Evolutionary conservation across 169 alveolate species (phyloP).

Genomic region (Cryptosporidium baileyi): DNA sequence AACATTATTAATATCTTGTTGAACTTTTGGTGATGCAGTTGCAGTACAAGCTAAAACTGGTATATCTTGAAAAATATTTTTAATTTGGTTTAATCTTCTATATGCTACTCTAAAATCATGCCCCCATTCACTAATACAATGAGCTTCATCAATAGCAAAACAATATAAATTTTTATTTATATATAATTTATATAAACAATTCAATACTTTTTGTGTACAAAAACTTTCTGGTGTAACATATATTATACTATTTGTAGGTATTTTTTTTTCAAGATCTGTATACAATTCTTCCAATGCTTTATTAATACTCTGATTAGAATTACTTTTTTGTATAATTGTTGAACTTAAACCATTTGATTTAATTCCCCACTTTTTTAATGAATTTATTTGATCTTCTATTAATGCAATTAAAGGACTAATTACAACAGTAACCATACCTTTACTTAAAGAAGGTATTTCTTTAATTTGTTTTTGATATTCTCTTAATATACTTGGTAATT

Average conservation of each 20-base stretch:
- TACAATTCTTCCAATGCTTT: slow-evolving; percentile 43
- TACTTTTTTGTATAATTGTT: slow-evolving; percentile 37
- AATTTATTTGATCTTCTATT: slow-evolving; percentile 91
- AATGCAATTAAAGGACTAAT: slow-evolving; percentile 94
- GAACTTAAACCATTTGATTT: slow-evolving; percentile 74
- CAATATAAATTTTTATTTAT: slow-evolving; percentile 77
- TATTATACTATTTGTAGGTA: slow-evolving; percentile 71
- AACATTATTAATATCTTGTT: slow-evolving; percentile 88
- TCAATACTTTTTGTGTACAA: slow-evolving; percentile 74
- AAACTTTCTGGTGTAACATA: slow-evolving; percentile 84
- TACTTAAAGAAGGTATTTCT: slow-evolving; percentile 31
- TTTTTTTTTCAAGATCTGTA: slow-evolving; percentile 12
- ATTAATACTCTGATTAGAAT: not conserved
- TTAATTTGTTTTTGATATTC: slow-evolving; percentile 27
- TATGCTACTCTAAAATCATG: slow-evolving; percentile 88
- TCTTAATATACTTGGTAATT: slow-evolving; percentile 88
- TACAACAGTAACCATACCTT: slow-evolving; percentile 91
- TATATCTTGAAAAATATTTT: slow-evolving; percentile 87
- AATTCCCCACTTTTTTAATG: slow-evolving; percentile 84
- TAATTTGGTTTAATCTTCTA: slow-evolving; percentile 84
- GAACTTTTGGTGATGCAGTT: slow-evolving; percentile 95
- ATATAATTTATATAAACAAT: slow-evolving; percentile 74
- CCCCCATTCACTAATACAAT: slow-evolving; percentile 92
- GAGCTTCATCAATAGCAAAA: slow-evolving; percentile 90
- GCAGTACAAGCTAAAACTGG: slow-evolving; percentile 97